These are phyloP conservation scores for Ophiostoma quercus DNA, from an alignment of 2,329 filamentous ascomycete species.

Conservation along the genomic window DNA sequence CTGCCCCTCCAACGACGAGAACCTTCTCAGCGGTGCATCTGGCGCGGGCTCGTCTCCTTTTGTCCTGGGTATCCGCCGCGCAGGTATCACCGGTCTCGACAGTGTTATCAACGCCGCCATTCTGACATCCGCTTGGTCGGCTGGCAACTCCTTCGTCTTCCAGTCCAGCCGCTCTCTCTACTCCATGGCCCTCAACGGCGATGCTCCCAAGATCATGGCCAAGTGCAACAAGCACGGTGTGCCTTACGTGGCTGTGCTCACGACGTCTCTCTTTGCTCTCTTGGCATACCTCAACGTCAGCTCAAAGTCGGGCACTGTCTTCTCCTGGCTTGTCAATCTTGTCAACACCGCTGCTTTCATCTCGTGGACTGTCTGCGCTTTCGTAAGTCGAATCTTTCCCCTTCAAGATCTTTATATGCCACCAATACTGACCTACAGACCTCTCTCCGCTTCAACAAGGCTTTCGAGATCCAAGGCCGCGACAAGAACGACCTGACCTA, in stretches of 20 bases:
- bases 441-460: neutral
- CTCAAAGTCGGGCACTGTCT: constrained; percentile 29
- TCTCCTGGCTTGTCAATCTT: constrained; percentile 40
- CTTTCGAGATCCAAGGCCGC: neutral
- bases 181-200: constrained; percentile 37
- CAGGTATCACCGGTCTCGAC: neutral
- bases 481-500: neutral
- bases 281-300: constrained; percentile 6
- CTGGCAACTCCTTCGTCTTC: constrained; percentile 55
- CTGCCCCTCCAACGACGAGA: constrained; percentile 50
- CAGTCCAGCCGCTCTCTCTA: constrained; percentile 40
- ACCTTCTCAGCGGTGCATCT: constrained; percentile 20
- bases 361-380: constrained; percentile 40
- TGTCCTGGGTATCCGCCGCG: neutral
- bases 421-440: neutral
- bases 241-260: constrained; percentile 36
- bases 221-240: constrained; percentile 36
- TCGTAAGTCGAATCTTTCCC: constrained; percentile 28
- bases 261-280: constrained; percentile 27
- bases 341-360: constrained; percentile 40
- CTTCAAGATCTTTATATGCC: neutral
- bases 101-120: constrained; percentile 55
- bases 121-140: constrained; percentile 52
- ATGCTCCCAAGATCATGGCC: constrained; percentile 37
- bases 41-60: constrained; percentile 36